Conservation (phyloP, 2,329 filamentous ascomycete species). For the Colletotrichum phormii region DNA sequence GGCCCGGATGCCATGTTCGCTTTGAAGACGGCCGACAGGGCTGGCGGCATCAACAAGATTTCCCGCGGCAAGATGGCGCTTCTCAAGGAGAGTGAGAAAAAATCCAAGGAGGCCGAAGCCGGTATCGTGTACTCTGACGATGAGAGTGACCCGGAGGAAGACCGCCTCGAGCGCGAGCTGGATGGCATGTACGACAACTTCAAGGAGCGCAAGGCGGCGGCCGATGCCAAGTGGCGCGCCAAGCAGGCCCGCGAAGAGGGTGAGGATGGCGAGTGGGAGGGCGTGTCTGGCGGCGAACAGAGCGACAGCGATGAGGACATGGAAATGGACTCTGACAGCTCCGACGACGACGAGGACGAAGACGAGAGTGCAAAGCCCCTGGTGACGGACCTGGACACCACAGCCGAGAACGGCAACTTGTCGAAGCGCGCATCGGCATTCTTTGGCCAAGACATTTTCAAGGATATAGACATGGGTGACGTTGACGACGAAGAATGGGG, state of each 20-base stretch:
- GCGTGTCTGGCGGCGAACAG: constrained; percentile 78
- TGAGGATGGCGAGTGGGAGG: constrained; percentile 91
- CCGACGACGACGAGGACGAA: constrained; percentile 48
- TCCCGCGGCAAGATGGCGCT: constrained; percentile 83
- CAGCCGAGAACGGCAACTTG: constrained; percentile 68
- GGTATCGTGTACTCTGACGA: constrained; percentile 64
- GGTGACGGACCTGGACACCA: constrained; percentile 52
- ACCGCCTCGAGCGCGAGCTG: constrained; percentile 85
- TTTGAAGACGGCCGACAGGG: constrained; percentile 84
- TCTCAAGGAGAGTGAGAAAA: constrained; percentile 66
- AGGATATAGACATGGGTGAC: constrained; percentile 68
- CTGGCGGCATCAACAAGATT: constrained; percentile 75
- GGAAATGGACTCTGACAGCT: constrained; percentile 67
- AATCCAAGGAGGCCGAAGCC: constrained; percentile 63
- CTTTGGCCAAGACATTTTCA: constrained; percentile 96
- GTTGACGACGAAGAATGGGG: constrained; percentile 46
- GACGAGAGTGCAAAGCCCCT: constrained; percentile 42
- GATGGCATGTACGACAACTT: constrained; percentile 91
- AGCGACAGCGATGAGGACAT: constrained; percentile 67
- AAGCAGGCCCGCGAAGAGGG: constrained; percentile 88
- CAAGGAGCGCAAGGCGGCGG: constrained; percentile 80
- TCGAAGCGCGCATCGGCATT: constrained; percentile 89
- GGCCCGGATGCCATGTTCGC: constrained; percentile 89
- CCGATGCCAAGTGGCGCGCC: constrained; percentile 88
- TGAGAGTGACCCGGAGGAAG: constrained; percentile 73